phyloP scores from a whole-genome alignment of 139 green algal species.

The Picochlorum costavermella region DNA sequence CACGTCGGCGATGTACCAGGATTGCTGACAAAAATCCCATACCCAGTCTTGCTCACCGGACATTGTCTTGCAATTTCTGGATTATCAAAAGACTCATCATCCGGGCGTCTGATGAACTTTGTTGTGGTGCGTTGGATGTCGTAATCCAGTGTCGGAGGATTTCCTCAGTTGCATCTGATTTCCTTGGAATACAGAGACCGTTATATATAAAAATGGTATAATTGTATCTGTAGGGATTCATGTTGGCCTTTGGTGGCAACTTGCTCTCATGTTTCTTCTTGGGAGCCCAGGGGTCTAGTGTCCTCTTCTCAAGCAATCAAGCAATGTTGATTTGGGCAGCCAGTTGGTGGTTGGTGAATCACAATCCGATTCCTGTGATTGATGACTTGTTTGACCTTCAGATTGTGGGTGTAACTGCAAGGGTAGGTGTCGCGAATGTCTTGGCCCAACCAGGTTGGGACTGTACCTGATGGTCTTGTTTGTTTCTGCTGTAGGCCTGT shows the following conservation, averaged over 20 bases:
- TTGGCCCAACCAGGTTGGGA: no score
- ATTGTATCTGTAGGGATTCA: background rate
- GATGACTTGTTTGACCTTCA: background rate
- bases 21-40: background rate
- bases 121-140: constrained; percentile 1
- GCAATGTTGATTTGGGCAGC: constrained; percentile 3
- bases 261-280: constrained; percentile 5
- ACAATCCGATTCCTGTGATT: constrained; percentile 4
- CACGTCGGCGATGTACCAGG: background rate
- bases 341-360: constrained; percentile 11
- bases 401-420: background rate
- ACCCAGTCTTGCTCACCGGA: background rate
- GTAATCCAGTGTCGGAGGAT: background rate
- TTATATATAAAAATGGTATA: no score
- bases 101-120: background rate
- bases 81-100: constrained; percentile 1
- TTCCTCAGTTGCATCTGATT: background rate
- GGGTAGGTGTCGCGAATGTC: background rate
- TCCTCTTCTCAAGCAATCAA: constrained; percentile 11
- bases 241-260: constrained; percentile 11
- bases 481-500: background rate
- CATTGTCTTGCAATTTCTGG: constrained; percentile 9
- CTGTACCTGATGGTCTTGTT: background rate
- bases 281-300: background rate
- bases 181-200: background rate